phyloP scores from a whole-genome alignment of 805 yeast genomes.

The Cyberlindnera veronae region DNA sequence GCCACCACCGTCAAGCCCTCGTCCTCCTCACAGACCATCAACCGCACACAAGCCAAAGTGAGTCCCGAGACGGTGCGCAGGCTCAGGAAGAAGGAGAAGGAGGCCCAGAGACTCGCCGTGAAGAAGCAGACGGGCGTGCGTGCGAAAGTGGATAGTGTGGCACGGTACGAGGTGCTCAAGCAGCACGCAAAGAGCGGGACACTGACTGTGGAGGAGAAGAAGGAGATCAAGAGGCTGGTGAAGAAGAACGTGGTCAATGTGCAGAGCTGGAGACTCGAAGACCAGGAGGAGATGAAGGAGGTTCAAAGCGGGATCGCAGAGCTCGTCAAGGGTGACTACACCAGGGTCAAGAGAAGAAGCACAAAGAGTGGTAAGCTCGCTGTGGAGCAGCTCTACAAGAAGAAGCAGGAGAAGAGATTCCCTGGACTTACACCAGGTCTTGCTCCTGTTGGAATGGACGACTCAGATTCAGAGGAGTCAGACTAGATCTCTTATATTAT shows the following conservation, averaged over 20 bases:
- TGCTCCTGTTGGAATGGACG: conserved; percentile 73
- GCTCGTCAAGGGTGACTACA: conserved; percentile 37
- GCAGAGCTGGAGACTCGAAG: conserved; percentile 40
- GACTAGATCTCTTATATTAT: no score
- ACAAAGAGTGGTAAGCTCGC: conserved; percentile 21
- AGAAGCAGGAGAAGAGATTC: conserved; percentile 30
- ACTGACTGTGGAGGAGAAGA: conserved; percentile 33
- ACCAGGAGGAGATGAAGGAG: conserved; percentile 39
- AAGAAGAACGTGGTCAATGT: conserved; percentile 36
- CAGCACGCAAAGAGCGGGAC: conserved; percentile 31
- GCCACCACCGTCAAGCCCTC: conserved; percentile 15
- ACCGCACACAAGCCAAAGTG: conserved; percentile 32
- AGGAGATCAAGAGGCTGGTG: conserved; percentile 32
- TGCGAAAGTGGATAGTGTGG: conserved; percentile 28
- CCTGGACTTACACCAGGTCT: conserved; percentile 81
- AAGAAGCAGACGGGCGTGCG: conserved; percentile 22
- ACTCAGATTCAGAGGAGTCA: conserved; percentile 39
- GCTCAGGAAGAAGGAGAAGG: conserved; percentile 33
- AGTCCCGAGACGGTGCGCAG: conserved; percentile 33
- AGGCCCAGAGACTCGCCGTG: conserved; percentile 25
- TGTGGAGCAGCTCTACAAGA: conserved; percentile 31
- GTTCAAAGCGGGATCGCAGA: conserved; percentile 41
- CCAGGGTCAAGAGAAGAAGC: conserved; percentile 28
- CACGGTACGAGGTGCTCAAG: conserved; percentile 33
- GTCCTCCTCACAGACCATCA: conserved; percentile 37